phyloP scores from a whole-genome alignment of 2,329 filamentous ascomycete species.

The Ploettnerulaceae sp. region DNA sequence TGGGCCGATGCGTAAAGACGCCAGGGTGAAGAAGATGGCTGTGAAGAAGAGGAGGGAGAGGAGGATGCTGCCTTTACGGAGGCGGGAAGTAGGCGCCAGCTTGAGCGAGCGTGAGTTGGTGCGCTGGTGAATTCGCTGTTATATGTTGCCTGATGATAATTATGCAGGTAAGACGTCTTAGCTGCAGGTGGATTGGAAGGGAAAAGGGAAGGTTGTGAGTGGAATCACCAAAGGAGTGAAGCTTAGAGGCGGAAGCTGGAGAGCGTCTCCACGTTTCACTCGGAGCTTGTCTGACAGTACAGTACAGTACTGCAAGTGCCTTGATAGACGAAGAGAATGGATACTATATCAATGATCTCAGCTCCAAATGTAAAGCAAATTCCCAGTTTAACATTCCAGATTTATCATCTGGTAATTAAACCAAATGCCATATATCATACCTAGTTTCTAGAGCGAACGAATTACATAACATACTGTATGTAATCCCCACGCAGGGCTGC shows the following conservation, averaged over 20 bases:
- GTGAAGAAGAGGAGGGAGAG: slow-evolving; percentile 53
- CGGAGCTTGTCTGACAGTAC: not conserved
- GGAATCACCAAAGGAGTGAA: not conserved
- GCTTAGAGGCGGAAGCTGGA: not conserved
- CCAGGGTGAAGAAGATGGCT: slow-evolving; percentile 58
- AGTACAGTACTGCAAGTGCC: not conserved
- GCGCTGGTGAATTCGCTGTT: no score
- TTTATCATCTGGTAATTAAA: no score
- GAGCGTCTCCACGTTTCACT: not conserved
- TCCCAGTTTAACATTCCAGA: not conserved
- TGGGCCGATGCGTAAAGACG: slow-evolving; percentile 43
- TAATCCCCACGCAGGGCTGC: no score
- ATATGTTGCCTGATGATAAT: no score
- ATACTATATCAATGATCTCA: no score
- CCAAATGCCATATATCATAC: no score
- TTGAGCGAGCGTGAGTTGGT: slow-evolving; percentile 25
- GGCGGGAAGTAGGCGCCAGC: slow-evolving; percentile 36
- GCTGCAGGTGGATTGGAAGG: slow-evolving; percentile 2
- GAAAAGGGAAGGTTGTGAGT: not conserved
- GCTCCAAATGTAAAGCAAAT: no score
- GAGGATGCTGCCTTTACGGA: slow-evolving; percentile 34
- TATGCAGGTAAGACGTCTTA: slow-evolving; percentile 7
- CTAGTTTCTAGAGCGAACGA: no score
- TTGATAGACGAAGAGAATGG: not conserved
- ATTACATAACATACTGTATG: no score